These are phyloP conservation scores for Apiotrichum domesticum DNA, from an alignment of 1,284 basidiomycete species.

Conservation along the genomic window DNA sequence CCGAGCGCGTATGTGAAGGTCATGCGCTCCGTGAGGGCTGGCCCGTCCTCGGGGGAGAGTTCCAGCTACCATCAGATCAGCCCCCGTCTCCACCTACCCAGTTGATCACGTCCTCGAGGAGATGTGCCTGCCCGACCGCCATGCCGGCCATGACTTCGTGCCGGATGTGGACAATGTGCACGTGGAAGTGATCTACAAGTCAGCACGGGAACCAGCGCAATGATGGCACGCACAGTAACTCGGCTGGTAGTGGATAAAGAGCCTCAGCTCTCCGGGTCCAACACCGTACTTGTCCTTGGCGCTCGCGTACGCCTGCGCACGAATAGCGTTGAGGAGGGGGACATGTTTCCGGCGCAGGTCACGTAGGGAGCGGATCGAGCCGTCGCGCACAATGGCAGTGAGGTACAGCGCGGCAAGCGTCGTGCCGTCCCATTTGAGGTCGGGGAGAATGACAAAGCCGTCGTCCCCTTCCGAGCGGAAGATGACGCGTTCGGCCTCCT, in stretches of 20 bases:
- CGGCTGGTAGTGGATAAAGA: constrained; percentile 93
- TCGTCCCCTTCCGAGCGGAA: constrained; percentile 55
- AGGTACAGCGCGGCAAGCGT: constrained; percentile 62
- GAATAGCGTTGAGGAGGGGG: constrained; percentile 62
- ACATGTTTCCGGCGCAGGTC: constrained; percentile 64
- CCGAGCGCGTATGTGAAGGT: constrained; percentile 79
- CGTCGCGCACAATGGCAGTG: constrained; percentile 60
- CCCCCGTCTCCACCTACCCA: constrained; percentile 52
- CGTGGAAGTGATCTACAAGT: constrained; percentile 78
- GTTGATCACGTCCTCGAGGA: constrained; percentile 85
- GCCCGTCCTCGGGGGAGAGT: constrained; percentile 44
- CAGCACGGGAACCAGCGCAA: too few relatives aligned
- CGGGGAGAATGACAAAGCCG: constrained; percentile 78
- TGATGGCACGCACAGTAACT: constrained; percentile 69
- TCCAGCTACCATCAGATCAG: constrained; percentile 55
- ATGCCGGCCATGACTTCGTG: constrained; percentile 62
- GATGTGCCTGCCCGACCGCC: constrained; percentile 83
- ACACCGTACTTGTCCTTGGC: constrained; percentile 67
- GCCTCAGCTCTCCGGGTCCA: constrained; percentile 59
- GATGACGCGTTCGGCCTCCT: constrained; percentile 72
- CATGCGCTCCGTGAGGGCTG: constrained; percentile 57
- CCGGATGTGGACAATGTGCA: constrained; percentile 81
- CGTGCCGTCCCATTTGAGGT: constrained; percentile 87
- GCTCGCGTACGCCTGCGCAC: constrained; percentile 56
- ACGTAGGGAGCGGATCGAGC: constrained; percentile 60